These are phyloP conservation scores for Cryptomeria japonica DNA, from an alignment of 75 land plant genomes.

Conservation along the genomic window DNA sequence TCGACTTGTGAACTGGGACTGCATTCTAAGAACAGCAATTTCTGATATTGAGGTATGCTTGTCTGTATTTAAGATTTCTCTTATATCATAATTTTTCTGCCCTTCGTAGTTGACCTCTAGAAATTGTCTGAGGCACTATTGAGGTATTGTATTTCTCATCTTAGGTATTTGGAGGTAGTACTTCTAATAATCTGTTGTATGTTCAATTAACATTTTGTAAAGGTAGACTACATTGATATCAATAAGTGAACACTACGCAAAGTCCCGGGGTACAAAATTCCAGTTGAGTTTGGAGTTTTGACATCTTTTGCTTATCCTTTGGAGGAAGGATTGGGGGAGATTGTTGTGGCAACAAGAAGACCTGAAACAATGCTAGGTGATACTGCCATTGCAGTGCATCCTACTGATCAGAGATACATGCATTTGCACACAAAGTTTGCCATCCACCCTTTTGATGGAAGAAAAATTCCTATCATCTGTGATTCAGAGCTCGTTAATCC, in stretches of 20 bases:
- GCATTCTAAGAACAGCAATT: constrained; percentile 83
- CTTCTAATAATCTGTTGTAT: neutral
- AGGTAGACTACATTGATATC: constrained; percentile 88
- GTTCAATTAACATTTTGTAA: neutral
- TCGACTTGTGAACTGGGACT: constrained; percentile 97
- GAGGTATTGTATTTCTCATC: neutral
- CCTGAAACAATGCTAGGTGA: constrained; percentile 99
- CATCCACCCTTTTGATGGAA: constrained; percentile 87
- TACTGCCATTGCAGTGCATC: constrained; percentile 93
- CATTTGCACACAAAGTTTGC: constrained; percentile 92
- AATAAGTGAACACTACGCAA: constrained; percentile 64
- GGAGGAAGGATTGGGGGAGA: constrained; percentile 71
- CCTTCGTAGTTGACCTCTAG: neutral
- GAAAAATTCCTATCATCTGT: constrained; percentile 85
- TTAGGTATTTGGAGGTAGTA: neutral
- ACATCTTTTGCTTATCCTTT: constrained; percentile 97
- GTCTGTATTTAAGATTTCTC: neutral
- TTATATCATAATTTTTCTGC: neutral
- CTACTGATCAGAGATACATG: constrained; percentile 72
- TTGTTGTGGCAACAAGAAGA: constrained; percentile 94
- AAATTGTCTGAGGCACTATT: neutral
- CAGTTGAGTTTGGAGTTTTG: constrained; percentile 92
- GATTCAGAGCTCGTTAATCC: constrained; percentile 88
- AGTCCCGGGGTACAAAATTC: constrained; percentile 83
- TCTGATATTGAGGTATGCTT: constrained; percentile 91